Evolutionary conservation across 1,284 basidiomycete genomes (phyloP), one percentile per base, ranked within the genome.

Genomic region (Coniferiporia sulphurascens): DNA sequence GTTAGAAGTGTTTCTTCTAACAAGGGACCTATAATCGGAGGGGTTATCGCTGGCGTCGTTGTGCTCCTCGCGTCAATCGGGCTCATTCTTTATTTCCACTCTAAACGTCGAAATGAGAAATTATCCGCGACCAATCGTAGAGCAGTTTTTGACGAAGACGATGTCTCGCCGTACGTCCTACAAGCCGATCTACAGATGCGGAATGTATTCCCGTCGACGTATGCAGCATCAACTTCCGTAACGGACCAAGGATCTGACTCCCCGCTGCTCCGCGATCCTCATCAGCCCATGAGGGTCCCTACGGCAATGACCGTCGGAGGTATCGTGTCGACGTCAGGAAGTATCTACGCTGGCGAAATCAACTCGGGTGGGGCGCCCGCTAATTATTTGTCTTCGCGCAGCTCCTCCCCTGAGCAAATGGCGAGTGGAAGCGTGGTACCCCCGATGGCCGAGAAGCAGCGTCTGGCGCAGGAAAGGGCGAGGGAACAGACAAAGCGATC

Each of bases 141-240:
- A 12, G 19, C 34, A 5, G 41, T 19, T 5, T 44, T 48, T 17
- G 59, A 55, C 46, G 34, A 50, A 8, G 59, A 59, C 13, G 58
- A 55, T 35, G 19, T 55, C n/a, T 56, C 55, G 49, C 55, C 60
- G 7, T 61, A 56, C 35, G 54, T 61, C 19, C 8, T 56, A 17
- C 43, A 46, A 17, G 3, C 44, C 8, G 27, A 32, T 55, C 19
- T 32, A 15, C 53, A 54, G 38, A 46, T 54, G 52, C 41, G 32
- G 43, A 32, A 45, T 19, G n/a, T n/a, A n/a, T n/a, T n/a, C n/a
- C n/a, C n/a, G n/a, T n/a, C n/a, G n/a, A 32, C 41, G 15, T 46
- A 34, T 34, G 43, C 53, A 13, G n/a, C 2, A 9, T 50, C 48
- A 5, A 13, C 48, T 15, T 2, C 8, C 22, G 32, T 44, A 35